These are phyloP conservation scores for Sclerotinia subarctica DNA, from an alignment of 2,329 filamentous ascomycete species.

Conservation along the genomic window DNA sequence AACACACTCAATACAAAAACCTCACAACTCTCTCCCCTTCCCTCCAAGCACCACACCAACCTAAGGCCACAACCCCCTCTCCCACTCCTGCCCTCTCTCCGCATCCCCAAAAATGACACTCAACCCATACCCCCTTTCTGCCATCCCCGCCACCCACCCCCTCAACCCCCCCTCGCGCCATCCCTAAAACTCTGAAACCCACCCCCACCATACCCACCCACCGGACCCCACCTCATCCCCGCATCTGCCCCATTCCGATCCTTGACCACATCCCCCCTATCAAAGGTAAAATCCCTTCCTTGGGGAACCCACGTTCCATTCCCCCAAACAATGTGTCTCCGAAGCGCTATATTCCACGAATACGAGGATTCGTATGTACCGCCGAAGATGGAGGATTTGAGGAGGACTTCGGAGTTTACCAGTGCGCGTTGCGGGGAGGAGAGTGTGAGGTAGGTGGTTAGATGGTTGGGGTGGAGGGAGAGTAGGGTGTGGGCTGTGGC, in stretches of 20 bases:
- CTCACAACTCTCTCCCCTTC: too few species aligned
- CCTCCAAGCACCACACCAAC: too few species aligned
- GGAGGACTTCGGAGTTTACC: background rate
- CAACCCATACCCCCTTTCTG: background rate
- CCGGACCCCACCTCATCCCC: background rate
- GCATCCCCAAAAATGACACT: slow-evolving; percentile 19
- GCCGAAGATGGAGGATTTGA: slow-evolving; percentile 16
- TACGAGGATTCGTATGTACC: slow-evolving; percentile 2
- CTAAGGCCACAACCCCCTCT: slow-evolving; percentile 19
- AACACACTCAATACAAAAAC: too few species aligned
- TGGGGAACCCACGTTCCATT: slow-evolving; percentile 19
- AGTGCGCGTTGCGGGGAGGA: slow-evolving; percentile 3
- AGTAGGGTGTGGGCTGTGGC: background rate
- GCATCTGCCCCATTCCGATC: background rate
- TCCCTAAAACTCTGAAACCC: slow-evolving; percentile 21
- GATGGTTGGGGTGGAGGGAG: background rate
- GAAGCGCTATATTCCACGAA: slow-evolving; percentile 14
- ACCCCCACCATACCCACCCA: slow-evolving; percentile 17
- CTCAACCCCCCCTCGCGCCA: slow-evolving; percentile 5
- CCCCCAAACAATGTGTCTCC: slow-evolving; percentile 14
- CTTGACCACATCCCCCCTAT: background rate
- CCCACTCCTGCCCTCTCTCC: slow-evolving; percentile 8
- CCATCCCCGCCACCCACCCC: background rate
- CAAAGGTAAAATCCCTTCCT: background rate
- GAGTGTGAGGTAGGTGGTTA: background rate